These are phyloP conservation scores for Teratosphaeria pseudoeucalypti DNA, from an alignment of 2,329 filamentous ascomycete species.

Conservation along the genomic window DNA sequence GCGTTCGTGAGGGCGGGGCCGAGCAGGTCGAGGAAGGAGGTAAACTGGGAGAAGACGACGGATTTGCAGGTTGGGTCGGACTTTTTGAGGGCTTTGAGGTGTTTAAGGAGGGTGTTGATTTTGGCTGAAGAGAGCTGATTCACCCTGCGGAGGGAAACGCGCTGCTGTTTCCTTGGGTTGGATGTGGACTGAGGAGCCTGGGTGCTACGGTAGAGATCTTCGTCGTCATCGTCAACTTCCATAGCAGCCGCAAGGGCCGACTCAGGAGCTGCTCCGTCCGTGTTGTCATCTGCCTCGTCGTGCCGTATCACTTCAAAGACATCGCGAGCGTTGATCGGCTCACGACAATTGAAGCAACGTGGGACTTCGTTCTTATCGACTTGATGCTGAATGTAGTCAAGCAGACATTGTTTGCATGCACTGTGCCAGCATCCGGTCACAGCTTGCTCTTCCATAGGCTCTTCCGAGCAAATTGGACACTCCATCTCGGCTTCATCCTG, in stretches of 20 bases:
- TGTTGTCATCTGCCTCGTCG: constrained; percentile 40
- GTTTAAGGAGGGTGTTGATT: constrained; percentile 65
- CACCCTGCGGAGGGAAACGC: constrained; percentile 51
- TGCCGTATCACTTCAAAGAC: constrained; percentile 87
- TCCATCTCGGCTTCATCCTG: constrained; percentile 80
- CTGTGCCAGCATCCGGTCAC: constrained; percentile 98
- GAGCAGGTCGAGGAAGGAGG: constrained; percentile 86
- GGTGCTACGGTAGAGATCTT: constrained; percentile 30
- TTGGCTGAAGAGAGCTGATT: constrained; percentile 73
- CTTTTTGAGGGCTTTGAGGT: constrained; percentile 59
- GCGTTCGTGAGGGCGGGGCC: constrained; percentile 64
- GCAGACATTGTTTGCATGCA: constrained; percentile 85
- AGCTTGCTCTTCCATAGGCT: constrained; percentile 87
- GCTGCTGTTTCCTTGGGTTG: constrained; percentile 15
- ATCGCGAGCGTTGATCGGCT: constrained; percentile 69
- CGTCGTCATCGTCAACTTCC: constrained; percentile 12
- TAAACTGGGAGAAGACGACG: constrained; percentile 95
- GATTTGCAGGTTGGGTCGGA: constrained; percentile 60
- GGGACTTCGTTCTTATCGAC: constrained; percentile 64
- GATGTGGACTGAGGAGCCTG: constrained; percentile 12
- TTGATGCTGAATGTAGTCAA: constrained; percentile 82
- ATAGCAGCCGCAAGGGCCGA: constrained; percentile 9
- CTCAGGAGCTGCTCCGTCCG: constrained; percentile 5
- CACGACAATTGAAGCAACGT: constrained; percentile 83
- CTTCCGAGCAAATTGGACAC: constrained; percentile 89